phyloP scores from a whole-genome alignment of 1,284 basidiomycete genomes.

The Papiliotrema nemorosa region DNA sequence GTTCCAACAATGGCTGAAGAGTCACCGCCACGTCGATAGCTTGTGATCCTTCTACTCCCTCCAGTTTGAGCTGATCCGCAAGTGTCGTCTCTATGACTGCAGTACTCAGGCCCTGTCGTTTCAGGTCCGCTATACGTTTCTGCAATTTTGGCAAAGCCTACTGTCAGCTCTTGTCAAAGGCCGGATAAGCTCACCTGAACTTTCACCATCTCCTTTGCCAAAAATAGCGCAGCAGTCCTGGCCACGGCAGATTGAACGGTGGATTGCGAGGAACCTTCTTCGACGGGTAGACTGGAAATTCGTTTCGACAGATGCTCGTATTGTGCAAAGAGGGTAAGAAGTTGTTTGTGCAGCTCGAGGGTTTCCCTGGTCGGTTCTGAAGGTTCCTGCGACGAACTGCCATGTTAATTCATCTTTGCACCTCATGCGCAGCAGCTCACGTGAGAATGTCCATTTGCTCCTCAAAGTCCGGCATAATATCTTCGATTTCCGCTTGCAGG shows the following conservation, averaged over 20 bases:
- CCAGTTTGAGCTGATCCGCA: conserved; percentile 22
- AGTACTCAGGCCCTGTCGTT: conserved; percentile 19
- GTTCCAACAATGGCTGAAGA: conserved; percentile 81
- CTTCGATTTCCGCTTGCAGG: conserved; percentile 74
- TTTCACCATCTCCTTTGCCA: conserved; percentile 66
- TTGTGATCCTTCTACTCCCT: conserved; percentile 17
- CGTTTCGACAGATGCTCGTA: conserved; percentile 87
- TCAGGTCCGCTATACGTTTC: conserved; percentile 33
- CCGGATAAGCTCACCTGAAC: conserved; percentile 16
- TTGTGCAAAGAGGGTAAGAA: conserved; percentile 75
- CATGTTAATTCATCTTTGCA: too few relatives aligned
- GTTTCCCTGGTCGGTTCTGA: conserved; percentile 56
- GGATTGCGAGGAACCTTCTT: conserved; percentile 69
- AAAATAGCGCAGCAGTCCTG: conserved; percentile 70
- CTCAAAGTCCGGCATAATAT: conserved; percentile 65
- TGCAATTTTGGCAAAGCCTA: conserved; percentile 64
- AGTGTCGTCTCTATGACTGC: conserved; percentile 30
- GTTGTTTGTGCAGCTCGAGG: conserved; percentile 66
- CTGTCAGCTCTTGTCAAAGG: background rate
- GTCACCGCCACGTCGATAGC: conserved; percentile 63
- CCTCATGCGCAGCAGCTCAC: conserved; percentile 45
- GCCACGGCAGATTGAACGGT: conserved; percentile 77
- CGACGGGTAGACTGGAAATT: conserved; percentile 67
- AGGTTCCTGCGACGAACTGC: conserved; percentile 13
- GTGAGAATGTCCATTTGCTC: conserved; percentile 60